Evolutionary conservation across 495 filamentous ascomycete genomes (phyloP).

Genomic region (Penicillium cataractarum): DNA sequence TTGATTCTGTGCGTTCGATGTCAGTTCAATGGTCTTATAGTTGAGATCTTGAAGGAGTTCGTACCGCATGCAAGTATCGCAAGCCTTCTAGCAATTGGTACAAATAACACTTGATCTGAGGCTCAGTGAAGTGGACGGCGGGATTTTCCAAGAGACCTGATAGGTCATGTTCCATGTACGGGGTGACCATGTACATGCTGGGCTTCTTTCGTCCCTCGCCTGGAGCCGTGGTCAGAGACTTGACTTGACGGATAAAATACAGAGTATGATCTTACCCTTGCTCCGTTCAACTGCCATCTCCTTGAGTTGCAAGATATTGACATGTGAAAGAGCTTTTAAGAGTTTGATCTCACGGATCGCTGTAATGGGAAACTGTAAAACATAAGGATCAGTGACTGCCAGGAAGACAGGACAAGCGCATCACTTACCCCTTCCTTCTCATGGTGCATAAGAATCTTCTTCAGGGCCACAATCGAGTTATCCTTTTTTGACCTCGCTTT

Average conservation of each 20-base stretch:
- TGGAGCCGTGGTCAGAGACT: constrained; percentile 26
- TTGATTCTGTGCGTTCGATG: constrained; percentile 55
- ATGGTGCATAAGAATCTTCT: constrained; percentile 97
- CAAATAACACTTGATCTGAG: constrained; percentile 98
- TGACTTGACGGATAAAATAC: background rate
- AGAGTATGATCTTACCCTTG: constrained; percentile 52
- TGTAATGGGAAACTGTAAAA: constrained; percentile 82
- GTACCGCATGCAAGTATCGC: constrained; percentile 81
- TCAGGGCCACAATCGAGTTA: constrained; percentile 77
- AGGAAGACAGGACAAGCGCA: background rate
- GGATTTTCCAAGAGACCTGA: constrained; percentile 96
- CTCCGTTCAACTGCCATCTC: constrained; percentile 94
- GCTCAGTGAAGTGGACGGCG: constrained; percentile 77
- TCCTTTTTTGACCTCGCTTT: constrained; percentile 79
- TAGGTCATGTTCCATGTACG: constrained; percentile 98
- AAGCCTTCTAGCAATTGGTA: constrained; percentile 89
- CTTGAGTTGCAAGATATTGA: constrained; percentile 82
- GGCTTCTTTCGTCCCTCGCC: constrained; percentile 79
- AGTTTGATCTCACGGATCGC: constrained; percentile 98
- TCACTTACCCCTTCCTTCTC: constrained; percentile 84
- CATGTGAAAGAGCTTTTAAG: constrained; percentile 88
- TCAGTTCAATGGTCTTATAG: background rate
- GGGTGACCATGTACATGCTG: constrained; percentile 97
- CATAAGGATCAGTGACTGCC: constrained; percentile 10
- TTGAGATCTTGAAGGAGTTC: constrained; percentile 1